Evolutionary conservation across 1,284 basidiomycete species (phyloP).

Genomic region (Lignosus rhinocerotis): DNA sequence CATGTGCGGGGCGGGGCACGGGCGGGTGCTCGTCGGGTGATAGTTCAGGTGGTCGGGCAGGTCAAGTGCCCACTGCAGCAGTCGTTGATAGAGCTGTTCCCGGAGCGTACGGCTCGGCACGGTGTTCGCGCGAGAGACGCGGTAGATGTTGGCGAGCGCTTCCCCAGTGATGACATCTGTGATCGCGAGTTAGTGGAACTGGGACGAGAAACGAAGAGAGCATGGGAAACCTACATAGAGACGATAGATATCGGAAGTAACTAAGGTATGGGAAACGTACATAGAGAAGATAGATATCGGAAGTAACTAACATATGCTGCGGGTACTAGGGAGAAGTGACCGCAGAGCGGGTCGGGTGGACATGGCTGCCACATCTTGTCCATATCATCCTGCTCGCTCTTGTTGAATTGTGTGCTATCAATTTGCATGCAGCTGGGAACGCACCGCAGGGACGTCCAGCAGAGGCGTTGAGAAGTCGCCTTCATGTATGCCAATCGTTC

Average conservation of each 20-base stretch:
- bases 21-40: constrained; percentile 52
- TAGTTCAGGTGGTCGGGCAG: constrained; percentile 68
- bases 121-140: constrained; percentile 55
- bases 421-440: constrained; percentile 9
- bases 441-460: constrained; percentile 56
- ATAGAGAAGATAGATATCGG: constrained; percentile 60
- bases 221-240: constrained; percentile 50
- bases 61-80: constrained; percentile 77
- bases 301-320: constrained; percentile 56
- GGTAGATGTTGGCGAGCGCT: constrained; percentile 73
- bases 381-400: constrained; percentile 47
- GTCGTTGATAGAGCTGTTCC: constrained; percentile 57
- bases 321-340: constrained; percentile 43
- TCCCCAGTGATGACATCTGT: constrained; percentile 61
- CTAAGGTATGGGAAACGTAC: constrained; percentile 46
- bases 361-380: constrained; percentile 52
- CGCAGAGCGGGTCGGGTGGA: constrained; percentile 36
- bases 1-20: constrained; percentile 62
- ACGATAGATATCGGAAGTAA: constrained; percentile 60
- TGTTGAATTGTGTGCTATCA: background rate
- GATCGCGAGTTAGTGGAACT: background rate
- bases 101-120: constrained; percentile 49
- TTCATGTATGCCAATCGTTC: constrained; percentile 72
- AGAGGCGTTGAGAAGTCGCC: constrained; percentile 74
- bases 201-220: background rate